phyloP scores from a whole-genome alignment of 371 early-diverging fungal species.

The Amoeboaphelidium protococcarum region DNA sequence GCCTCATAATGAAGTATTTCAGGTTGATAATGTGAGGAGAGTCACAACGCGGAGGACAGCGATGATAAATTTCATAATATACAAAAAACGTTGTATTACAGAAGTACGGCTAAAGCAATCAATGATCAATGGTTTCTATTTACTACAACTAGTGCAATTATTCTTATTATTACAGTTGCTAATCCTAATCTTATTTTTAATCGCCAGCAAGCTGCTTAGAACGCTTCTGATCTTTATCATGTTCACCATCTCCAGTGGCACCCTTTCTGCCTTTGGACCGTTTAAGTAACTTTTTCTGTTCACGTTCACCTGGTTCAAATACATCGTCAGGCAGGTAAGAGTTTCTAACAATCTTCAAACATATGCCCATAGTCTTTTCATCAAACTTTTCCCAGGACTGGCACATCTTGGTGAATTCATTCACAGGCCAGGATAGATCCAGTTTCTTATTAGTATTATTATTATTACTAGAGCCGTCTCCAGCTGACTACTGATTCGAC shows the following conservation, averaged over 20 bases:
- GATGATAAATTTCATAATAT: neutral
- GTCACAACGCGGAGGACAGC: neutral
- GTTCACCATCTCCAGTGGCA: neutral
- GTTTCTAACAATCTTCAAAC: too few species aligned
- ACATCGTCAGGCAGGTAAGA: too few species aligned
- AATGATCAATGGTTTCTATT: neutral
- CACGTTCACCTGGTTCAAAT: too few species aligned
- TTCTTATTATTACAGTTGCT: neutral
- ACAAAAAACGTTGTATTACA: too few species aligned
- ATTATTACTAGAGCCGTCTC: too few species aligned
- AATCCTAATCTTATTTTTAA: neutral
- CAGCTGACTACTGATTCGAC: too few species aligned
- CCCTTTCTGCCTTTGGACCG: too few species aligned
- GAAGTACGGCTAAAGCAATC: too few species aligned
- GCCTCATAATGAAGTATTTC: too few species aligned
- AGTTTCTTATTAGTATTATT: constrained; percentile 7
- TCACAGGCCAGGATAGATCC: constrained; percentile 44
- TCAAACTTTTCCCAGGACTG: constrained; percentile 50
- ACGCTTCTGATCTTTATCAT: neutral
- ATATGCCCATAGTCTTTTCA: constrained; percentile 32
- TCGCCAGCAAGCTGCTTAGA: neutral
- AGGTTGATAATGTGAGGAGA: too few species aligned
- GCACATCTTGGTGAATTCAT: constrained; percentile 50
- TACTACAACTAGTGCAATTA: neutral
- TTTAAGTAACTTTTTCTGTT: too few species aligned